A percentile compares a stretch with the other conserved stretches of the same genome.
Evolutionary conservation across 2,329 filamentous ascomycete species (phyloP).

Genomic region (Tolypocladium inflatum): DNA sequence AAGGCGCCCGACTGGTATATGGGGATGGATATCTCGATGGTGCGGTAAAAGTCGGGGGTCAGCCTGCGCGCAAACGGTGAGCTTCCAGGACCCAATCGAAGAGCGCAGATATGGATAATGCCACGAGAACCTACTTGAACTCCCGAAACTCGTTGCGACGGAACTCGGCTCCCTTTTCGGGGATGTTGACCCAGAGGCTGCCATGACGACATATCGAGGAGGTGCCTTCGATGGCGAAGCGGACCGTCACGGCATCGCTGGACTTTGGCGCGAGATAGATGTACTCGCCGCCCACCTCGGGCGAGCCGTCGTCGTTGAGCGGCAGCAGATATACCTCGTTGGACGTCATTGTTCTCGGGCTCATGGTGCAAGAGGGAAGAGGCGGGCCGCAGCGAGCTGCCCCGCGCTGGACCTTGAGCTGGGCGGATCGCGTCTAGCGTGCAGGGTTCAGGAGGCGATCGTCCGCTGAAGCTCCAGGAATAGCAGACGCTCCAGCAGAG

Average conservation of each 20-base stretch:
- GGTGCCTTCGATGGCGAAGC: constrained; percentile 87
- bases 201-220: constrained; percentile 93
- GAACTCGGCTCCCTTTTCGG: constrained; percentile 65
- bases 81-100: not conserved
- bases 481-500: not conserved
- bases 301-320: constrained; percentile 86
- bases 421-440: not conserved
- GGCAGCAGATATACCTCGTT: constrained; percentile 78
- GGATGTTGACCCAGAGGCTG: constrained; percentile 94
- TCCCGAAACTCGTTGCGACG: constrained; percentile 71
- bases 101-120: constrained; percentile 1
- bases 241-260: constrained; percentile 65
- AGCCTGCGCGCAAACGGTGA: constrained; percentile 44
- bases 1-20: constrained; percentile 79
- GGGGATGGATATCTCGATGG: constrained; percentile 81
- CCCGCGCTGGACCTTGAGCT: constrained; percentile 8
- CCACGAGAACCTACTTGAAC: constrained; percentile 62
- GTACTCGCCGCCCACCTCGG: constrained; percentile 80
- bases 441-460: not conserved
- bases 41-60: constrained; percentile 84
- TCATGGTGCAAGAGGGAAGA: constrained; percentile 35
- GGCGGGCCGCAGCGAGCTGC: constrained; percentile 8
- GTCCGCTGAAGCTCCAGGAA: not conserved
- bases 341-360: constrained; percentile 52
- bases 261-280: constrained; percentile 77